A percentile compares a stretch with the other conserved stretches of the same genome.
phyloP scores from a whole-genome alignment of 1,284 basidiomycete genomes.

The Lignosus rhinocerotis region DNA sequence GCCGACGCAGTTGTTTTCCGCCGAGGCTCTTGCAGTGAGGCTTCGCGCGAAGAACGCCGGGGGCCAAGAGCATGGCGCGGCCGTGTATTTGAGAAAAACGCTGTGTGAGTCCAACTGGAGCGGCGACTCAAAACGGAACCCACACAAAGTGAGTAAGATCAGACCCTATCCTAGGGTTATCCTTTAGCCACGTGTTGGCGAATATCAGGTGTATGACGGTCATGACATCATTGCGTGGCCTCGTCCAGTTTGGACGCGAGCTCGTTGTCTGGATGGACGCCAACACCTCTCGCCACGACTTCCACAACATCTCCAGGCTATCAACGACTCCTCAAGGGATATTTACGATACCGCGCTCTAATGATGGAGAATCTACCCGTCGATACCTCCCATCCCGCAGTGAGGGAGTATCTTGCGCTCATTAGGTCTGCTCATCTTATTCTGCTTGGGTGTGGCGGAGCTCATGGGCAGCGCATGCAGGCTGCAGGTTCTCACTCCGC shows the following conservation, averaged over 20 bases:
- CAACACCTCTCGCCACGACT: conserved; percentile 1
- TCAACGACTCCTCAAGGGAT: neutral
- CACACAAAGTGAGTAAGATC: neutral
- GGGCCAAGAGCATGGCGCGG: neutral
- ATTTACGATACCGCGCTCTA: neutral
- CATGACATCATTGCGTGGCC: conserved; percentile 15
- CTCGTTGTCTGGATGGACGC: neutral
- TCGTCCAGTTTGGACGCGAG: neutral
- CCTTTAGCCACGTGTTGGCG: conserved; percentile 6
- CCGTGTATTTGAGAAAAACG: neutral
- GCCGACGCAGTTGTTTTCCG: conserved; percentile 1
- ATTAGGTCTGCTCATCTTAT: conserved; percentile 23
- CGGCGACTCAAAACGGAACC: neutral
- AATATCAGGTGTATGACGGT: neutral
- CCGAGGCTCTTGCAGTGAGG: neutral
- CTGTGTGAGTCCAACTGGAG: neutral
- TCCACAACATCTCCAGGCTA: neutral
- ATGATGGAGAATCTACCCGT: conserved; percentile 34
- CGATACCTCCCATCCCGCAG: conserved; percentile 33
- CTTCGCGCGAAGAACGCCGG: neutral
- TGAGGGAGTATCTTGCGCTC: conserved; percentile 35
- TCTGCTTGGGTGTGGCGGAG: too few relatives aligned
- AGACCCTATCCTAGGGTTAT: conserved; percentile 16
- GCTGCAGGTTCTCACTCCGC: conserved; percentile 76
- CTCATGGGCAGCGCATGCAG: conserved; percentile 35